Percentiles rank a stretch among this genome's conserved stretches.
Conservation (phyloP, 345 rosid species). For the Salix koriyanagi region DNA sequence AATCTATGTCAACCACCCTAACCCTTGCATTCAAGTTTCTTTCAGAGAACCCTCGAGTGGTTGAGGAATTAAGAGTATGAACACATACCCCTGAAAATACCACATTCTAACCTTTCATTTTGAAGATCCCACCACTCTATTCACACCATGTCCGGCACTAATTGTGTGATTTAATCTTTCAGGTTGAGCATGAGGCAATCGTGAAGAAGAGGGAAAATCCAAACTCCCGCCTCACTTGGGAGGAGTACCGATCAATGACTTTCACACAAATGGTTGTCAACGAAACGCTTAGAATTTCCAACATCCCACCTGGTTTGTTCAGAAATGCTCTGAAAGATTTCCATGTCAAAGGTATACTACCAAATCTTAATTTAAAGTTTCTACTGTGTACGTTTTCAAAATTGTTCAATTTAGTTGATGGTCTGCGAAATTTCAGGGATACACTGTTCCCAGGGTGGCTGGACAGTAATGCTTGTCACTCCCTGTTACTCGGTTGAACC, state of each 20-base stretch:
- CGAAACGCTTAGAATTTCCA: not conserved
- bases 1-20: conserved; percentile 6
- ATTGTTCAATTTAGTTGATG: not conserved
- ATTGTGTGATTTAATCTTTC: not conserved
- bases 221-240: conserved; percentile 13
- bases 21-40: conserved; percentile 26
- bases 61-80: conserved; percentile 30
- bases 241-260: conserved; percentile 18
- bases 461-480: not conserved
- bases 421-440: not conserved
- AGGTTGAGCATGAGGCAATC: conserved; percentile 27
- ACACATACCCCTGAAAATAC: no score
- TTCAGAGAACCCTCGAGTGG: conserved; percentile 26
- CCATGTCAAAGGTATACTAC: not conserved
- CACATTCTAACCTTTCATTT: not conserved
- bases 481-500: not conserved
- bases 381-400: not conserved
- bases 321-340: conserved; percentile 37
- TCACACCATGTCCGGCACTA: not conserved
- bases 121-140: not conserved
- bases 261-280: conserved; percentile 18
- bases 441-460: not conserved
- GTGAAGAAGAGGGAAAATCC: conserved; percentile 11
- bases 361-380: not conserved
- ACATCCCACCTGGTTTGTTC: not conserved